A percentile compares a stretch with the other conserved stretches of the same genome.
phyloP scores from a whole-genome alignment of 2,329 filamentous ascomycete genomes.

The Claviceps sp. region DNA sequence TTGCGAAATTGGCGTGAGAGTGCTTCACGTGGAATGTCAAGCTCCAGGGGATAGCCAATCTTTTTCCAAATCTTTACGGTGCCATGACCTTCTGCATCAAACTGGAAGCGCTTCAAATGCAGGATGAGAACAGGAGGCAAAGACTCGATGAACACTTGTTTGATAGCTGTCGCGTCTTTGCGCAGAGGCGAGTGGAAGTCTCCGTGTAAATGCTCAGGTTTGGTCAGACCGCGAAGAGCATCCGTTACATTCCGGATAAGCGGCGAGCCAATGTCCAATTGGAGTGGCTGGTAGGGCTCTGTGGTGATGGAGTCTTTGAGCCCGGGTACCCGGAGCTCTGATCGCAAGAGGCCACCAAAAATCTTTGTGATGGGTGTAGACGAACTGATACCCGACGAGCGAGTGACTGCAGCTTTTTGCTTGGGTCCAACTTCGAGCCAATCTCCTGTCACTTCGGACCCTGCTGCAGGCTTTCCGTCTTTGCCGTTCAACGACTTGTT shows the following conservation, averaged over 20 bases:
- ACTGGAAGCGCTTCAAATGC: slow-evolving; percentile 95
- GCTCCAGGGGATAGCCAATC: slow-evolving; percentile 83
- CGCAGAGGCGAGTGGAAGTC: slow-evolving; percentile 73
- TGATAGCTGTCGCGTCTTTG: slow-evolving; percentile 65
- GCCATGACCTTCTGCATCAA: slow-evolving; percentile 64
- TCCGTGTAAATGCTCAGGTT: slow-evolving; percentile 71
- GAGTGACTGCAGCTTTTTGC: slow-evolving; percentile 75
- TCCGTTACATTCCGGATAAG: slow-evolving; percentile 86
- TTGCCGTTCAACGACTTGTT: slow-evolving; percentile 28
- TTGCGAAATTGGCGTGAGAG: slow-evolving; percentile 63
- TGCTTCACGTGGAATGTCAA: slow-evolving; percentile 85
- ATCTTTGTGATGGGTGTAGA: slow-evolving; percentile 86
- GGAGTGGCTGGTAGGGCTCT: slow-evolving; percentile 86
- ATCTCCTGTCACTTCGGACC: slow-evolving; percentile 27
- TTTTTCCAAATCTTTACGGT: slow-evolving; percentile 99
- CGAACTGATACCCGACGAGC: slow-evolving; percentile 63
- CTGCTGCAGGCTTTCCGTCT: slow-evolving; percentile 19
- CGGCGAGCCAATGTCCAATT: slow-evolving; percentile 82
- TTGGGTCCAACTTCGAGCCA: slow-evolving; percentile 94
- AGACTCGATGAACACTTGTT: slow-evolving; percentile 88
- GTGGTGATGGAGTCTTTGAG: slow-evolving; percentile 83
- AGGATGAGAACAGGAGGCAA: slow-evolving; percentile 85
- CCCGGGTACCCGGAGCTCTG: slow-evolving; percentile 76
- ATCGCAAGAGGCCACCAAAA: slow-evolving; percentile 82
- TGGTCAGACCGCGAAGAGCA: slow-evolving; percentile 72